Percentiles rank a stretch among this genome's conserved stretches.
Conservation (phyloP, 2,329 filamentous ascomycete genomes). For the Penicillium olsonii region DNA sequence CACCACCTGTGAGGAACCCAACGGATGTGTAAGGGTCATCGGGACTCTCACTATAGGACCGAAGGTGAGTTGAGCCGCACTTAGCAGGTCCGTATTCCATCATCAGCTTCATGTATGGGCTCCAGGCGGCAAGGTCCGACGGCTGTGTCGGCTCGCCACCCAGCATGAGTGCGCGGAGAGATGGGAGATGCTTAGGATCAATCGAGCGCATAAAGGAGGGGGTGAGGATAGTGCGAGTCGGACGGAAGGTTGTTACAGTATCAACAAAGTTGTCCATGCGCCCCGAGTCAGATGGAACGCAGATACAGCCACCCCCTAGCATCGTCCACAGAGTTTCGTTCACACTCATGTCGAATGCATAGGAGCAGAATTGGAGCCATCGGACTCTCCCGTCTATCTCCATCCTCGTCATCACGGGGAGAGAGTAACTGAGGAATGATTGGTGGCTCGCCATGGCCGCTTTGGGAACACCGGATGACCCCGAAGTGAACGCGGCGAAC, state of each 20-base stretch:
- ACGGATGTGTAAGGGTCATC: not conserved
- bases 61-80: conserved; percentile 7
- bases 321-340: conserved; percentile 39
- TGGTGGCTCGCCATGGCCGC: conserved; percentile 20
- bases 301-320: conserved; percentile 44
- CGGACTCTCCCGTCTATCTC: conserved; percentile 25
- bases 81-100: conserved; percentile 14
- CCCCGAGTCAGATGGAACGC: conserved; percentile 26
- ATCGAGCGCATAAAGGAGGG: conserved; percentile 51
- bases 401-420: conserved; percentile 5
- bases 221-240: conserved; percentile 49
- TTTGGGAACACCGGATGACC: conserved; percentile 23
- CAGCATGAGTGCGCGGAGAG: conserved; percentile 39
- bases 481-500: conserved; percentile 23
- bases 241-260: conserved; percentile 3
- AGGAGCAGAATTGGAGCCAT: conserved; percentile 40
- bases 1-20: conserved; percentile 8
- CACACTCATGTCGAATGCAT: conserved; percentile 43
- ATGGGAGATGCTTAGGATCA: conserved; percentile 34
- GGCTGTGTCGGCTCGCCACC: conserved; percentile 34
- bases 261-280: conserved; percentile 41
- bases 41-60: not conserved
- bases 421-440: not conserved
- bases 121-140: conserved; percentile 9
- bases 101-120: not conserved